Evolutionary conservation across 2,329 filamentous ascomycete species (phyloP).

Genomic region (Cladosporium oxysporum): DNA sequence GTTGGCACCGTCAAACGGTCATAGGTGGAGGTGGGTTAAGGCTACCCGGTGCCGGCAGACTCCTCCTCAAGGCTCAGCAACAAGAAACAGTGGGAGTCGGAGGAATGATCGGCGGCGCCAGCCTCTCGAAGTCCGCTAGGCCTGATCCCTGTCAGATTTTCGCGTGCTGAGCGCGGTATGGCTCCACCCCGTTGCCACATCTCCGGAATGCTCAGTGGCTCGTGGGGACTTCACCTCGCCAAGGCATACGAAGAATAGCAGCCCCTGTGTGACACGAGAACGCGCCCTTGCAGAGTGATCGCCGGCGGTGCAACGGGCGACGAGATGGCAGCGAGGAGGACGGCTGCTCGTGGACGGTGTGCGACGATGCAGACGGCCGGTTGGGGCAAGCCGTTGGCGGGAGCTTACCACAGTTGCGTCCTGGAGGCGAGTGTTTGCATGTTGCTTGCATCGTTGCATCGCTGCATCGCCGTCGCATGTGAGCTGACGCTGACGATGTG

Average conservation of each 20-base stretch:
- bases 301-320: constrained; percentile 11
- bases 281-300: constrained; percentile 18
- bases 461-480: constrained; percentile 1
- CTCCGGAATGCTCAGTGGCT: constrained; percentile 7
- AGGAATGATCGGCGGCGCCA: constrained; percentile 14
- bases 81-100: constrained; percentile 9
- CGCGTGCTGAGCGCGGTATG: constrained; percentile 1
- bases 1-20: constrained; percentile 16
- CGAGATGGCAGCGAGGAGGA: background rate
- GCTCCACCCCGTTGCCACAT: constrained; percentile 5
- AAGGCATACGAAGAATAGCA: background rate
- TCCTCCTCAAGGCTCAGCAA: constrained; percentile 15
- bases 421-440: constrained; percentile 5
- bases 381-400: constrained; percentile 1
- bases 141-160: constrained; percentile 11
- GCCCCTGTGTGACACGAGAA: background rate
- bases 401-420: constrained; percentile 11
- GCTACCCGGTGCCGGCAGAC: constrained; percentile 1
- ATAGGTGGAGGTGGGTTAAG: constrained; percentile 17
- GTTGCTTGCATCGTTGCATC: constrained; percentile 5
- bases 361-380: background rate
- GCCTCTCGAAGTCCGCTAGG: constrained; percentile 5
- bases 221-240: constrained; percentile 13
- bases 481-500: constrained; percentile 16
- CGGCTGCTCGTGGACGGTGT: background rate